Evolutionary conservation across 441 rosid species (phyloP).

Genomic region (Arabidopsis lyrata): DNA sequence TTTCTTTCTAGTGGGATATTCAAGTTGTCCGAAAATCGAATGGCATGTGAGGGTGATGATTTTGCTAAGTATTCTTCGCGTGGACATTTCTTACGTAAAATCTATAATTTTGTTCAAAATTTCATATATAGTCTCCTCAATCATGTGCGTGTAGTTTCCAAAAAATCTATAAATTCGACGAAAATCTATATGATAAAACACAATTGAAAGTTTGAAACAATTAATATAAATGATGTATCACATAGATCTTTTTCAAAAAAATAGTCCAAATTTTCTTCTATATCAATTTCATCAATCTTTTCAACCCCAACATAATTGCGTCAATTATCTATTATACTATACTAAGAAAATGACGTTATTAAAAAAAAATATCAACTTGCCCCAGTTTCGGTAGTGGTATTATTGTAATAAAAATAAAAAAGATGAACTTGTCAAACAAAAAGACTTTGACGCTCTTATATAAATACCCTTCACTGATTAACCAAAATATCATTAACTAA

Average conservation of each 20-base stretch:
- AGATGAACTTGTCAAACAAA: not conserved
- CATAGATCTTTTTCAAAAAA: not conserved
- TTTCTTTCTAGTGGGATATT: not conserved
- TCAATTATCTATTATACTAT: not conserved
- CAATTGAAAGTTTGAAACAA: not conserved
- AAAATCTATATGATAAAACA: not conserved
- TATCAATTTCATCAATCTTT: not conserved
- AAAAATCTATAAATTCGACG: not conserved
- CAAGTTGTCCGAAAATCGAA: slow-evolving; percentile 8
- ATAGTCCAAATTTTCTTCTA: not conserved
- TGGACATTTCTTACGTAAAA: not conserved
- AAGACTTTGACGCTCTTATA: not conserved
- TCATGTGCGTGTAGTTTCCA: not conserved
- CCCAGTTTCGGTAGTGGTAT: not conserved
- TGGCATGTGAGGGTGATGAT: not conserved
- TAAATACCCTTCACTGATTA: slow-evolving; percentile 20
- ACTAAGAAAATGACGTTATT: slow-evolving; percentile 22
- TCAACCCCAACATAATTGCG: not conserved
- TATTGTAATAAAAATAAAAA: slow-evolving; percentile 7
- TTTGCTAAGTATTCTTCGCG: slow-evolving; percentile 1
- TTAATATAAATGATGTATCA: not conserved
- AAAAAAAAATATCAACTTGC: not conserved
- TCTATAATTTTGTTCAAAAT: not conserved
- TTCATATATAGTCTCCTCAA: not conserved
- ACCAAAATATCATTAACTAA: slow-evolving; percentile 30